phyloP scores from a whole-genome alignment of 345 rosid species.

The Lagerstroemia speciosa region DNA sequence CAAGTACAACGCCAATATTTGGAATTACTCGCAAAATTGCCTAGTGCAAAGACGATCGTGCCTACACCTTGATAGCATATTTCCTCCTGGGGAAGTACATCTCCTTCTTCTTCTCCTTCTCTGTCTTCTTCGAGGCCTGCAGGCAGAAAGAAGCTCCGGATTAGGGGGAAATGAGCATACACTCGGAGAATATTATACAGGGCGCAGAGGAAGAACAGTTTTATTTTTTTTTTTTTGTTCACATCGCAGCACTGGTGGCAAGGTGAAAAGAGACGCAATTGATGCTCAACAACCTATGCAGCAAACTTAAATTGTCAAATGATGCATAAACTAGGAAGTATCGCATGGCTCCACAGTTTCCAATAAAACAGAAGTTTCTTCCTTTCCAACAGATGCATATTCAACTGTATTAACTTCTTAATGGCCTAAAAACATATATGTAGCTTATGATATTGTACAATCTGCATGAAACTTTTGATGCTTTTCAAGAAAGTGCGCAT shows the following conservation, averaged over 20 bases:
- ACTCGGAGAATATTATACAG: not conserved
- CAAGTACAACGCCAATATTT: not conserved
- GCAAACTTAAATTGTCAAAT: too few relatives aligned
- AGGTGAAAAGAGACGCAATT: too few relatives aligned
- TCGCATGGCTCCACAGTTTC: not conserved
- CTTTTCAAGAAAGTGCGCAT: not conserved
- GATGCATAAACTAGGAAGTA: too few relatives aligned
- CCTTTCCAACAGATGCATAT: not conserved
- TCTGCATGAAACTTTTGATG: not conserved
- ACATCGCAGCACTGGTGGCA: too few relatives aligned
- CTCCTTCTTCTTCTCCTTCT: constrained; percentile 80
- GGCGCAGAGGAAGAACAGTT: not conserved
- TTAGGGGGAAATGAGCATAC: not conserved
- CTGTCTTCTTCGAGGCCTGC: constrained; percentile 68
- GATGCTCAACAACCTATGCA: too few relatives aligned
- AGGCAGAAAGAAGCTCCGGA: not conserved
- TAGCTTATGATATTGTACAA: not conserved
- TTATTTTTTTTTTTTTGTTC: not conserved
- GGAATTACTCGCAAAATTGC: not conserved
- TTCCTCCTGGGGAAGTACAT: constrained; percentile 83
- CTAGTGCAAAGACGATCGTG: not conserved
- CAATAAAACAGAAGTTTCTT: not conserved
- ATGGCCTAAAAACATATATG: not conserved
- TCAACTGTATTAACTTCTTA: not conserved
- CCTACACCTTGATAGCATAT: constrained; percentile 83